phyloP scores from a whole-genome alignment of 1,284 basidiomycete species.

The Ustilago nuda region DNA sequence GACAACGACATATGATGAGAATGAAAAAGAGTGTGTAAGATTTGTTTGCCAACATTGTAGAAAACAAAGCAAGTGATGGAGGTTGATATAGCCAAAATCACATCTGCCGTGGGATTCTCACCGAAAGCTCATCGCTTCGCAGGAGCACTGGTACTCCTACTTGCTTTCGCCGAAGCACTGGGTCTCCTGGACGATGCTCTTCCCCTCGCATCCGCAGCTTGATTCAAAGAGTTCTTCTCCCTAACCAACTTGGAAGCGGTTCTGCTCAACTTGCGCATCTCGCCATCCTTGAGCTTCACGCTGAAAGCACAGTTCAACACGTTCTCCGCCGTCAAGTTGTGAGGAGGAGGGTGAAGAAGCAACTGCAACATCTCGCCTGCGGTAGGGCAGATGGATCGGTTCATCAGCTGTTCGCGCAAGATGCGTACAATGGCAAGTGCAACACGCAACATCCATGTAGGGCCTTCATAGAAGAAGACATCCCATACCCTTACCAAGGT shows the following conservation, averaged over 20 bases:
- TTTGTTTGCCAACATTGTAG: neutral
- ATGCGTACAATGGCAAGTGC: slow-evolving; percentile 80
- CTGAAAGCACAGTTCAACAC: slow-evolving; percentile 76
- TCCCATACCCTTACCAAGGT: slow-evolving; percentile 86
- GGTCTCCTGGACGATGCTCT: slow-evolving; percentile 8
- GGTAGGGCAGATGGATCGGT: slow-evolving; percentile 72
- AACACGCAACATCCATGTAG: slow-evolving; percentile 82
- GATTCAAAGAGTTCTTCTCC: slow-evolving; percentile 44
- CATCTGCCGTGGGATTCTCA: neutral
- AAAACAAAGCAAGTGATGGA: neutral
- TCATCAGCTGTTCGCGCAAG: slow-evolving; percentile 73
- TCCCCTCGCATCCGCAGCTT: slow-evolving; percentile 37
- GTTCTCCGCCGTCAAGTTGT: slow-evolving; percentile 69
- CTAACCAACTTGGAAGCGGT: slow-evolving; percentile 62
- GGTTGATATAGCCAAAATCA: neutral
- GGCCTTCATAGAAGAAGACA: slow-evolving; percentile 80
- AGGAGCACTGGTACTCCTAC: slow-evolving; percentile 43
- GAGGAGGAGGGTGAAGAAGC: slow-evolving; percentile 73
- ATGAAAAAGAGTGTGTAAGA: neutral
- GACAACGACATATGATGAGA: neutral
- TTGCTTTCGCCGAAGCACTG: neutral
- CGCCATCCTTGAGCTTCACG: slow-evolving; percentile 84
- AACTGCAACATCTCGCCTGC: slow-evolving; percentile 73
- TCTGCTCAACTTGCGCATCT: slow-evolving; percentile 76
- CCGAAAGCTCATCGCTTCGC: slow-evolving; percentile 15